Evolutionary conservation across 2,329 filamentous ascomycete species (phyloP).

Genomic region (Colletotrichum sublineola): DNA sequence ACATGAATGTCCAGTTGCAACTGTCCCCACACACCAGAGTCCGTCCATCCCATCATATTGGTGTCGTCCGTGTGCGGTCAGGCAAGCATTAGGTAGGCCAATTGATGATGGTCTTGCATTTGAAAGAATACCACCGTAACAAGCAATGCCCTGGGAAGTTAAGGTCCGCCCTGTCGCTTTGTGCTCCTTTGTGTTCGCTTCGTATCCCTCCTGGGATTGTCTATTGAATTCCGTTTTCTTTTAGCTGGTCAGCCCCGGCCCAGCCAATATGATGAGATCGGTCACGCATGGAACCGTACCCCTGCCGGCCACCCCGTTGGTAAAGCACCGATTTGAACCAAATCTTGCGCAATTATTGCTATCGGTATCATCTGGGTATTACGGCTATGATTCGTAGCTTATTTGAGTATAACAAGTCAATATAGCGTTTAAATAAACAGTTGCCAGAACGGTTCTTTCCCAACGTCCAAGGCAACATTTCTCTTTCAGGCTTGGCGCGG

Average conservation of each 20-base stretch:
- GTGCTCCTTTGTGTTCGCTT: slow-evolving; percentile 12
- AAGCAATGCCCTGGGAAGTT: slow-evolving; percentile 15
- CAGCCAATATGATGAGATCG: slow-evolving; percentile 19
- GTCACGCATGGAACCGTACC: slow-evolving; percentile 17
- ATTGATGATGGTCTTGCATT: slow-evolving; percentile 4
- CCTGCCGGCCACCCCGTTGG: slow-evolving; percentile 15
- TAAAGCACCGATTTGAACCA: background rate
- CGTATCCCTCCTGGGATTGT: slow-evolving; percentile 8
- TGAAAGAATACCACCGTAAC: slow-evolving; percentile 4
- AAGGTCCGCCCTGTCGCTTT: slow-evolving; percentile 10
- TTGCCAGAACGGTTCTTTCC: background rate
- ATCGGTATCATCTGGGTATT: background rate
- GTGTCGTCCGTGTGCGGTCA: slow-evolving; percentile 28
- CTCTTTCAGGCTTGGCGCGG: background rate
- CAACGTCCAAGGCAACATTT: background rate
- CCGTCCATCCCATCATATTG: slow-evolving; percentile 29
- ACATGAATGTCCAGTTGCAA: slow-evolving; percentile 18
- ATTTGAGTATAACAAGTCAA: background rate
- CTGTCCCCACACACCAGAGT: slow-evolving; percentile 24
- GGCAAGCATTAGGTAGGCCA: slow-evolving; percentile 10
- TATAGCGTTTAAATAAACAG: no score
- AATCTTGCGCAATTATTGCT: background rate
- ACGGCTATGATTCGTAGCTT: background rate
- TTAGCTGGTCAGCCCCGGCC: slow-evolving; percentile 27
- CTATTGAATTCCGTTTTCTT: slow-evolving; percentile 6